Conservation (phyloP, 2,329 filamentous ascomycete species). For the Aureobasidium sp. region DNA sequence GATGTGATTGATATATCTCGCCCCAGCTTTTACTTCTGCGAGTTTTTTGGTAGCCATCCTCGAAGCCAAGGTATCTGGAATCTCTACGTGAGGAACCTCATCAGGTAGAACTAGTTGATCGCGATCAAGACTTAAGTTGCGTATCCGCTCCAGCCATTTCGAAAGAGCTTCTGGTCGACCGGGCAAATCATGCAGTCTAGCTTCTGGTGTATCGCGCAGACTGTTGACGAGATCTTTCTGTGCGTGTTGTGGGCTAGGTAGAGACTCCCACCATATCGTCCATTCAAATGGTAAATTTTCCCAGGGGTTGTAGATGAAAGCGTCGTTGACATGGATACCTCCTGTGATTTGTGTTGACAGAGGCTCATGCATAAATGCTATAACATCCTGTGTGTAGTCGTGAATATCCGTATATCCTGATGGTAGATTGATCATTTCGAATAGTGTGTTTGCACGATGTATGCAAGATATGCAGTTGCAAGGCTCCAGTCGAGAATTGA, state of each 20-base stretch:
- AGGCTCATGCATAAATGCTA: constrained; percentile 22
- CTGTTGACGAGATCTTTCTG: constrained; percentile 24
- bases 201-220: constrained; percentile 6
- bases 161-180: constrained; percentile 19
- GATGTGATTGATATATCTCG: constrained; percentile 23
- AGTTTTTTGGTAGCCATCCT: constrained; percentile 25
- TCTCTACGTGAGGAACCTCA: constrained; percentile 3
- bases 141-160: constrained; percentile 22
- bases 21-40: constrained; percentile 22
- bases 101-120: constrained; percentile 19
- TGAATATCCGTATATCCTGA: constrained; percentile 9
- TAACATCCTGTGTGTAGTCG: constrained; percentile 19
- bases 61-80: constrained; percentile 15
- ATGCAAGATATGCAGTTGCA: no score
- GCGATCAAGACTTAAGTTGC: constrained; percentile 21
- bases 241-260: constrained; percentile 17
- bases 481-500: no score
- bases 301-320: constrained; percentile 25
- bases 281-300: constrained; percentile 20
- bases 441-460: no score
- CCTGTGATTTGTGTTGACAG: constrained; percentile 24
- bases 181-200: neutral
- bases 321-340: constrained; percentile 26
- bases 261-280: constrained; percentile 23
- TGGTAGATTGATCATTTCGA: neutral